A percentile compares a stretch with the other conserved stretches of the same genome.
phyloP scores from a whole-genome alignment of 2,329 filamentous ascomycete genomes.

The Aspergillus sp. region DNA sequence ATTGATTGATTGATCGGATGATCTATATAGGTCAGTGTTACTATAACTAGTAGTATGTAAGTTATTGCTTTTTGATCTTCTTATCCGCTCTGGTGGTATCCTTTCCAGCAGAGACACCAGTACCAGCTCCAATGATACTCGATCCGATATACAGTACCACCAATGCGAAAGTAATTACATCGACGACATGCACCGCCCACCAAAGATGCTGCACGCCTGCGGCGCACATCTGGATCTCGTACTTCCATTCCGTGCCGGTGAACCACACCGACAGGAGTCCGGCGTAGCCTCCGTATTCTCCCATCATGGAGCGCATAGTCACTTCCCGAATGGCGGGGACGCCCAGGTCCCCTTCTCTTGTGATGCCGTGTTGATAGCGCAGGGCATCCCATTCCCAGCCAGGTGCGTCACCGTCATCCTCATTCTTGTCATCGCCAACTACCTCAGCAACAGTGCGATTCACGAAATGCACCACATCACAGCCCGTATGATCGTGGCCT shows the following conservation, averaged over 20 bases:
- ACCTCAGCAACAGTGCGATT: slow-evolving; percentile 54
- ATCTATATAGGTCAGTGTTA: not conserved
- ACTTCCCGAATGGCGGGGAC: slow-evolving; percentile 70
- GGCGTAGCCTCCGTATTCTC: slow-evolving; percentile 87
- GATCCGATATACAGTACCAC: not conserved
- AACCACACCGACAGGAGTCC: slow-evolving; percentile 90
- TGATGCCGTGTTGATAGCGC: slow-evolving; percentile 24
- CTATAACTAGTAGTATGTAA: not conserved
- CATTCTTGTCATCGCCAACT: slow-evolving; percentile 14
- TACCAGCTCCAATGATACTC: not conserved
- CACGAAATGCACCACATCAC: slow-evolving; percentile 82
- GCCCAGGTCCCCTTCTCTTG: not conserved
- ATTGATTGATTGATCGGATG: not conserved
- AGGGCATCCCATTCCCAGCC: slow-evolving; percentile 40
- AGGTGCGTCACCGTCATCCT: slow-evolving; percentile 17
- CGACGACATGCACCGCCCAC: slow-evolving; percentile 84
- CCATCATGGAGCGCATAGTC: slow-evolving; percentile 98
- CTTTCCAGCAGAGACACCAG: not conserved
- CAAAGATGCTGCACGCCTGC: slow-evolving; percentile 87
- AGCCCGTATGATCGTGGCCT: slow-evolving; percentile 93
- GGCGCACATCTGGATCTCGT: slow-evolving; percentile 75
- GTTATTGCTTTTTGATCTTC: not conserved
- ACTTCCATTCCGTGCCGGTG: slow-evolving; percentile 76
- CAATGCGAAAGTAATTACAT: slow-evolving; percentile 50
- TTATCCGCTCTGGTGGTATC: not conserved